Conservation (phyloP, 768 basidiomycete genomes). For the Ephemerocybe angulata region DNA sequence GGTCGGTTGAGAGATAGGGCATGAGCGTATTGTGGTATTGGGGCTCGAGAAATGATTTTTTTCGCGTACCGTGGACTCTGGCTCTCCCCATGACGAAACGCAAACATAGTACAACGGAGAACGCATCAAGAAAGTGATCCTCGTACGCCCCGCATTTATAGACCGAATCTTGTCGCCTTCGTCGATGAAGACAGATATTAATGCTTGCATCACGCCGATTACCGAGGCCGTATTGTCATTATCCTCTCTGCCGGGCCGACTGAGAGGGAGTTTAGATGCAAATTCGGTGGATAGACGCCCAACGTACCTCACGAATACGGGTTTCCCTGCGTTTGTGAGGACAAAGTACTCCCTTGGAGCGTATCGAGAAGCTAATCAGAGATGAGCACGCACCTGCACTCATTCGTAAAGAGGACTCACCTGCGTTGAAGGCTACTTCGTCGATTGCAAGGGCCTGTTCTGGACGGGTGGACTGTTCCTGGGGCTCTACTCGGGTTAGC, state of each 20-base stretch:
- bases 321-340: conserved; percentile 94
- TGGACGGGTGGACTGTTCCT: conserved; percentile 25
- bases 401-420: conserved; percentile 24
- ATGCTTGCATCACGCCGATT: conserved; percentile 91
- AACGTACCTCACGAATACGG: conserved; percentile 83
- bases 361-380: conserved; percentile 34
- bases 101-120: conserved; percentile 91
- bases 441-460: conserved; percentile 31
- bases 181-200: conserved; percentile 94
- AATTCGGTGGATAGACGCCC: neutral
- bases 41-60: conserved; percentile 29
- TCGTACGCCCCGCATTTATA: conserved; percentile 76
- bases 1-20: conserved; percentile 20
- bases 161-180: conserved; percentile 83
- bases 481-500: conserved; percentile 23
- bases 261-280: conserved; percentile 15
- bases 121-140: conserved; percentile 84
- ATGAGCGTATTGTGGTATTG: neutral
- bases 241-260: conserved; percentile 53
- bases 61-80: conserved; percentile 77
- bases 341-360: conserved; percentile 82
- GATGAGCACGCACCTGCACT: neutral
- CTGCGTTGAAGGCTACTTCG: conserved; percentile 38
- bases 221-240: conserved; percentile 68
- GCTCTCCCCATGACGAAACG: conserved; percentile 90